Evolutionary conservation across 1,284 basidiomycete species (phyloP).

Genomic region (Hypsizygus ulmarius): DNA sequence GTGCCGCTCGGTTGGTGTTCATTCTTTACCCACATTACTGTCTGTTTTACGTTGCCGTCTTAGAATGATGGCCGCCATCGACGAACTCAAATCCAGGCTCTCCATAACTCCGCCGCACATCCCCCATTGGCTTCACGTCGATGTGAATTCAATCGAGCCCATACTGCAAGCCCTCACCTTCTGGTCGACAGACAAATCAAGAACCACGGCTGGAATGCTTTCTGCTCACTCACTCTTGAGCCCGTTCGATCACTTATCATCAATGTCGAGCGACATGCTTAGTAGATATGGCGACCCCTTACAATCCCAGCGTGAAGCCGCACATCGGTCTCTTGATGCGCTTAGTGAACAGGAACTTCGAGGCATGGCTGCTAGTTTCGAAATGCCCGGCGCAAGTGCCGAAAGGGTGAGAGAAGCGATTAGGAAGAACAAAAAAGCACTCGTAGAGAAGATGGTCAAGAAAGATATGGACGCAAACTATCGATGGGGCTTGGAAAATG

Average conservation of each 20-base stretch:
- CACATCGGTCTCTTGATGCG: not conserved
- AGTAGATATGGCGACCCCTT: not conserved
- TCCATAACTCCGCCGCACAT: constrained; percentile 16
- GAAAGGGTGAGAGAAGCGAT: constrained; percentile 5
- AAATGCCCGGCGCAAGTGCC: constrained; percentile 6
- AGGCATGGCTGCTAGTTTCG: constrained; percentile 9
- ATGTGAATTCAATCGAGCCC: constrained; percentile 16
- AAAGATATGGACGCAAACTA: constrained; percentile 5
- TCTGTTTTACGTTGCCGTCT: not conserved
- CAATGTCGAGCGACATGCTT: not conserved
- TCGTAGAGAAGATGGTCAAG: constrained; percentile 8
- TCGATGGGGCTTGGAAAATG: constrained; percentile 7
- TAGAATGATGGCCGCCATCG: constrained; percentile 2
- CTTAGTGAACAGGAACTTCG: constrained; percentile 1
- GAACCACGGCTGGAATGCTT: constrained; percentile 11
- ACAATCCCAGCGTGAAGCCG: not conserved
- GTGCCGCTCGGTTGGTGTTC: constrained; percentile 18
- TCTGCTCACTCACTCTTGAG: not conserved
- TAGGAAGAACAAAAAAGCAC: not conserved
- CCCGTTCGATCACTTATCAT: not conserved
- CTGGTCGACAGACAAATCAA: constrained; percentile 14
- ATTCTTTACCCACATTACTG: too few relatives aligned
- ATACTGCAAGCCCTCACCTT: constrained; percentile 20
- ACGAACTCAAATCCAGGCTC: constrained; percentile 3
- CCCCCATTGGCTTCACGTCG: constrained; percentile 27